Evolutionary conservation across 2,329 filamentous ascomycete species (phyloP), one percentile per base, ranked within the genome.

Genomic region (Microthyrium microscopicum): DNA sequence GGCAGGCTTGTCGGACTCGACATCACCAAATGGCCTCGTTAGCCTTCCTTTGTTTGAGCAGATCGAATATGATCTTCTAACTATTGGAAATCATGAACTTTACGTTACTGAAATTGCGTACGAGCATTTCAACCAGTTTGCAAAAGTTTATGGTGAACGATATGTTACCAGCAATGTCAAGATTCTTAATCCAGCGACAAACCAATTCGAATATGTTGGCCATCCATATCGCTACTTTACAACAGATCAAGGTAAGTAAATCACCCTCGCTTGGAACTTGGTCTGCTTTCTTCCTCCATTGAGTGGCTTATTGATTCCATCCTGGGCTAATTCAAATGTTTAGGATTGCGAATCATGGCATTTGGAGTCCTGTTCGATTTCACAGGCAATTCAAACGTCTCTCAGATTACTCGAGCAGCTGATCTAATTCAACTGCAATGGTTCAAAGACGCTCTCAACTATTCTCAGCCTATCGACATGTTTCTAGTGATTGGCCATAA

Each of bases 401-500:
- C 67, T n/a, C 66, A 67, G 38, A 64, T 76, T 20, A 71, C 66
- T 26, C 64, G 62, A 20, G 67, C 70, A 6, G 57, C 57, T 3
- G 51, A 59, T 17, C 54, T 65, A 44, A 57, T 66, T 18, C 55
- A 66, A 34, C 56, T 76, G 48, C 42, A 53, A 3, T 77, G 72
- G 72, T 78, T 78, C 50, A 46, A 56, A 6, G 57, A 71, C 28
- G 67, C 69, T 11, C 53, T 77, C 35, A 62, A 66, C 36, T 56
- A 48, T 39, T 53, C 53, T 4, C 51, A 72, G 26, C 64, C 70
- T 3, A 62, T 78, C 26, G 74, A 79, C 45, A 45, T 76, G 8
- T 77, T 76, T 42, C 42, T 78, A 15, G 51, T 79, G 8, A 58
- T 73, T 25, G 73, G 73, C 1, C 73, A 79, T 49, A 77, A 74